Evolutionary conservation across 2,329 filamentous ascomycete genomes (phyloP).

Genomic region (Pyrenochaeta sp.): DNA sequence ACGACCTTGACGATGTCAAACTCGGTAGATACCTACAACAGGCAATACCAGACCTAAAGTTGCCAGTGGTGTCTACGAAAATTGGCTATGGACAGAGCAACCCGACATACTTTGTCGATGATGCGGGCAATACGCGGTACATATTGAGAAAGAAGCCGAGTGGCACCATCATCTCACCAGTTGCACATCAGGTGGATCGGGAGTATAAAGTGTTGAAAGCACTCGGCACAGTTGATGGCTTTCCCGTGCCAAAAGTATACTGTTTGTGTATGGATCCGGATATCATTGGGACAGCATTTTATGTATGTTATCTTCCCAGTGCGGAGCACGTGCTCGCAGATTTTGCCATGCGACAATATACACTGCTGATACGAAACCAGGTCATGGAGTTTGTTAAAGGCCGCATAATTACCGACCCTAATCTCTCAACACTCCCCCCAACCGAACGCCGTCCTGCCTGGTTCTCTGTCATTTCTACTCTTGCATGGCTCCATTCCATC

Average conservation of each 20-base stretch:
- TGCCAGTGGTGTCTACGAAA: constrained; percentile 58
- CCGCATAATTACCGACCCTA: constrained; percentile 87
- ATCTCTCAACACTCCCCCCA: constrained; percentile 73
- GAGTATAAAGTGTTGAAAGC: constrained; percentile 91
- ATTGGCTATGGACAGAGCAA: constrained; percentile 98
- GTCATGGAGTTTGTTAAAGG: constrained; percentile 96
- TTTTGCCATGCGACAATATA: too few relatives aligned
- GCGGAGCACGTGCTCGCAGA: background rate
- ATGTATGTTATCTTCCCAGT: constrained; percentile 52
- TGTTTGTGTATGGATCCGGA: constrained; percentile 82
- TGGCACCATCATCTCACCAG: constrained; percentile 87
- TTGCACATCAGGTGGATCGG: constrained; percentile 93
- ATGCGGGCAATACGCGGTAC: constrained; percentile 69
- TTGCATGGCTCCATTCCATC: constrained; percentile 85
- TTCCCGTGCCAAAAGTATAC: constrained; percentile 84
- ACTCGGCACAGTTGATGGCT: constrained; percentile 73
- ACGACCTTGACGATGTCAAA: constrained; percentile 41
- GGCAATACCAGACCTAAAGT: constrained; percentile 32
- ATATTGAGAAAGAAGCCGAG: constrained; percentile 97
- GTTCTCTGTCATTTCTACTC: constrained; percentile 71
- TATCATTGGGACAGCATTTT: constrained; percentile 89
- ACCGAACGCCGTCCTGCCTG: constrained; percentile 64
- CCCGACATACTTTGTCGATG: constrained; percentile 90
- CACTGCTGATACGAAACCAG: constrained; percentile 11
- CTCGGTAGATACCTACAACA: constrained; percentile 39